Evolutionary conservation across 2,329 filamentous ascomycete genomes (phyloP), one percentile per base, ranked within the genome.

Genomic region (Furcasterigmium sp.): DNA sequence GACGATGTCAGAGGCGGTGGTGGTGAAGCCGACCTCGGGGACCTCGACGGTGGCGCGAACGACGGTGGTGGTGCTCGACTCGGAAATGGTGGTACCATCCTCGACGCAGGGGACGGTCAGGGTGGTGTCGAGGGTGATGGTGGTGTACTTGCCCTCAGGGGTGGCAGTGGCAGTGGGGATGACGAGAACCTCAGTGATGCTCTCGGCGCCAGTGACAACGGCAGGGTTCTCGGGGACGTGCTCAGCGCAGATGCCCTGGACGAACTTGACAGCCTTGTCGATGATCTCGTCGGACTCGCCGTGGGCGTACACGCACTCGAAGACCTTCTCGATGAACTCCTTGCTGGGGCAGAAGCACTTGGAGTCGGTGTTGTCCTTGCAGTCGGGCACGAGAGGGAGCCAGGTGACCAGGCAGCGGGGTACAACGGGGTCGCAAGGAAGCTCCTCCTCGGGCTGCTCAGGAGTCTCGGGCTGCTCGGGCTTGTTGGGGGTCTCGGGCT

Each of bases 321-420:
- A 91, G 62, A 96, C 81, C 59, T 83, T 84, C 63, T 81, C 73
- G 59, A 90, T 86, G 68, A 93, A 91, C 43, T 80, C 70, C 47
- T 75, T 64, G 60, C 85, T 78, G 54, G 87, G 85, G 81, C 91
- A 97, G 84, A 87, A 95, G 80, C 91, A 97, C 52, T 69, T 67
- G 46, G 75, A 68, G 59, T 95, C 88, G 35, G 85, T 84, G 82
- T 95, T 95, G 70, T 87, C 82, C 56, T 76, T 75, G 80, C 91
- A 97, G 60, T 78, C 71, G 41, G 57, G 47, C 40, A 85, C 78
- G 48, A 75, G 68, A 61, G 80, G 78, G 57, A 95, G 68, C 87
- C 89, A 96, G 57, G 90, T 94, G 78, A 91, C 93, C 68, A 97
- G 72, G 74, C 91, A 97, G 60, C 81, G 81, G 50, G 91, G 91